A percentile compares a stretch with the other conserved stretches of the same genome.
Conservation (phyloP, 2,329 filamentous ascomycete species). For the Graphilbum fragrans region DNA sequence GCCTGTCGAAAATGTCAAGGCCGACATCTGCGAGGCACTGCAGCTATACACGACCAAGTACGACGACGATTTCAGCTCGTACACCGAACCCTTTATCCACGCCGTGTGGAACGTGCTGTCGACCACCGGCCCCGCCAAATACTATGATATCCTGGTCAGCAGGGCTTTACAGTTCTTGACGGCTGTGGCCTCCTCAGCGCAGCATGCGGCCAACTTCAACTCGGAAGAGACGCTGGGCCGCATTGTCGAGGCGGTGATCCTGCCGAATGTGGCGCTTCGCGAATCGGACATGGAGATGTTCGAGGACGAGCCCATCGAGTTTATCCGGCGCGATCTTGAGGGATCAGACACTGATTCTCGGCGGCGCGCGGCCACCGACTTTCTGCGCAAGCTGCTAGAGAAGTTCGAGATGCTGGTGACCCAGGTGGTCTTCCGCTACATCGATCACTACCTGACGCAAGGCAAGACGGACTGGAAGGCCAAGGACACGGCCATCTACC, state of each 20-base stretch:
- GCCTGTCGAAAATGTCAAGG: conserved; percentile 74
- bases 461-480: conserved; percentile 82
- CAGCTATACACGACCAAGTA: conserved; percentile 91
- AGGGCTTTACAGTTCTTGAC: conserved; percentile 91
- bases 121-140: conserved; percentile 72
- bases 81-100: conserved; percentile 73
- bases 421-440: conserved; percentile 74
- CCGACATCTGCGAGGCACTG: conserved; percentile 83
- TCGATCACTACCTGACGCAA: conserved; percentile 74
- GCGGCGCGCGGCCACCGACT: conserved; percentile 85
- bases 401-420: conserved; percentile 82
- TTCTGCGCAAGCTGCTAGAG: conserved; percentile 77
- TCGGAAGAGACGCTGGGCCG: conserved; percentile 66
- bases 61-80: conserved; percentile 78
- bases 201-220: conserved; percentile 79
- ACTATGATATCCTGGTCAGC: conserved; percentile 90
- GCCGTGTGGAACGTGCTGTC: conserved; percentile 89
- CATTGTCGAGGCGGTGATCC: conserved; percentile 88
- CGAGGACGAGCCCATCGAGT: conserved; percentile 97
- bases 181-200: conserved; percentile 64
- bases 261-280: conserved; percentile 83
- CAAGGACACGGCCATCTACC: conserved; percentile 95
- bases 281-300: conserved; percentile 94
- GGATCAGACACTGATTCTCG: conserved; percentile 93
- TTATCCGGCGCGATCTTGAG: conserved; percentile 88